A percentile compares a stretch with the other conserved stretches of the same genome.
phyloP scores from a whole-genome alignment of 768 basidiomycete species.

The Rubroboletus pulcherrimus region DNA sequence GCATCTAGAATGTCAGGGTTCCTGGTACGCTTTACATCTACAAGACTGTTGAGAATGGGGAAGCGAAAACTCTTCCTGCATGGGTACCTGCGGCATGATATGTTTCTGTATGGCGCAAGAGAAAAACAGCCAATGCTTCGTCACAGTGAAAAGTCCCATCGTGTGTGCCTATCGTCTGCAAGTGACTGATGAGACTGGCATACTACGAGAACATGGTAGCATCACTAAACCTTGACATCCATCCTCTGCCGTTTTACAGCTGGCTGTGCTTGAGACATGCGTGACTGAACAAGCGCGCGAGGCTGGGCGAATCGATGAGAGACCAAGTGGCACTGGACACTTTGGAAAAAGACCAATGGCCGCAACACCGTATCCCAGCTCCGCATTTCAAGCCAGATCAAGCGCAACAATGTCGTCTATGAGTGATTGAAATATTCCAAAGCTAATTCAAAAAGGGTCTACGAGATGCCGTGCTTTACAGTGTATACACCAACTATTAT shows the following conservation, averaged over 20 bases:
- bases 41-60: conserved; percentile 1
- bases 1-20: conserved; percentile 67
- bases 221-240: conserved; percentile 35
- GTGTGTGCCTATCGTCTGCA: conserved; percentile 85
- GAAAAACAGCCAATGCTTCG: conserved; percentile 90
- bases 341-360: not conserved
- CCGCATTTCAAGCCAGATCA: not conserved
- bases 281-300: not conserved
- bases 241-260: conserved; percentile 42
- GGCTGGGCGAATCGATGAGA: not conserved
- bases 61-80: not conserved
- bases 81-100: conserved; percentile 72
- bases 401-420: not conserved
- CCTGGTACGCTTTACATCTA: conserved; percentile 68
- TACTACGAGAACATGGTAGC: not conserved
- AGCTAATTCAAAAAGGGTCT: conserved; percentile 7
- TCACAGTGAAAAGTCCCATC: conserved; percentile 97
- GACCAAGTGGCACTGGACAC: not conserved
- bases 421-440: not conserved
- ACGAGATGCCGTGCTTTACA: conserved; percentile 22
- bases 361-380: not conserved
- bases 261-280: conserved; percentile 26
- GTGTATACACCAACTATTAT: conserved; percentile 20
- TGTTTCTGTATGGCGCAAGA: conserved; percentile 71
- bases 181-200: not conserved